Base-by-base conservation (phyloP, 2,329 filamentous ascomycete genomes). In the Diaporthe ampelina region DNA sequence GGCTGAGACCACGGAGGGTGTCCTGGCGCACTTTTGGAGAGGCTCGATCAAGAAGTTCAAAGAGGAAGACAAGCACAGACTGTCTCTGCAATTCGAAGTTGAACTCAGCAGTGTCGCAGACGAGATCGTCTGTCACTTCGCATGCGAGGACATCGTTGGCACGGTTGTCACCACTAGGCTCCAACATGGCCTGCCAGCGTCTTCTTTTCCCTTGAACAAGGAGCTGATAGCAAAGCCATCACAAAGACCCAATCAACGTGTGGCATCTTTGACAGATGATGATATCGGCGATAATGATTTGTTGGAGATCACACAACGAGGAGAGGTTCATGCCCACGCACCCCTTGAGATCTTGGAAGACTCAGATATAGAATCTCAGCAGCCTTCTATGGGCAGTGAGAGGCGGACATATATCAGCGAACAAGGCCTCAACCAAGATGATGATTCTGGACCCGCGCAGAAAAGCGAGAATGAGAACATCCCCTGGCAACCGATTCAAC, bases 131-230 rank as follows among this genome's bases (percentile, higher is more conserved):
- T 94, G 91, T 75, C 91, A 92, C 79, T 86, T 95, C 65, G 94
- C 94, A 81, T 98, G 95, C 77, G 96, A 98, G 83, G 92, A 95
- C 57, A 93, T 98, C 78, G 94, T 92, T 4, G 91, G 91, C 1
- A 92, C 91, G 0, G 81, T 85, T 43, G 80, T 88, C 19, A 78
- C 80, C 0, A 77, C 72, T 35, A 75, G 75, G 3, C 15, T 83
- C 6, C 32, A 78, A 9, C 78, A 79, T 52, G 75, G 68, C 10
- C 52, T 79, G 17, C 74, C 77, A 1, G 72, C 73, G 1, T 76
- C 79, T 0, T 70, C 70, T 3, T 79, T 79, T 35, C 65, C 73
- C 13, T 19, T 13, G 5, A 73, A 40, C 35, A 57, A 5, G 8
- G 24, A 15, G 3, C 19, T 35, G 9, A 48, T 54, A 17, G 13